Conservation (phyloP, 495 filamentous ascomycete genomes). For the Tuber brumale region DNA sequence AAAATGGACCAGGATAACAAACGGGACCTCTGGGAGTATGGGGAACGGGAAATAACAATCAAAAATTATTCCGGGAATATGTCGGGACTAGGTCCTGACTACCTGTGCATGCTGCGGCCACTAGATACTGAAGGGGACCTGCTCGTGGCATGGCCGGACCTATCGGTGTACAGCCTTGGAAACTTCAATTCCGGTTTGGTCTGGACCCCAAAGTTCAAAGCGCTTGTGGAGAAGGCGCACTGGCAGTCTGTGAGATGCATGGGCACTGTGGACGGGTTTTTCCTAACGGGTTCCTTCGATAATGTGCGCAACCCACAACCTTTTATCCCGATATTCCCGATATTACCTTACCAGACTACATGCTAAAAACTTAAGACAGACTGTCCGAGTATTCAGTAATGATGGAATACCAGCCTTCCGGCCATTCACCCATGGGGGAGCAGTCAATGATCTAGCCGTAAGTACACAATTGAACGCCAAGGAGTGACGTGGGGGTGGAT, state of each 20-base stretch:
- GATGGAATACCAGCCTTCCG: constrained; percentile 22
- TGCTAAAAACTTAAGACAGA: constrained; percentile 20
- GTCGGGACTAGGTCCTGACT: constrained; percentile 17
- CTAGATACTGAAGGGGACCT: constrained; percentile 27
- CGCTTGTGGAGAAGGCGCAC: constrained; percentile 26
- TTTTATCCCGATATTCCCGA: not conserved
- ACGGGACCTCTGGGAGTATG: constrained; percentile 35
- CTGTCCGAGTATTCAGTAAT: constrained; percentile 26
- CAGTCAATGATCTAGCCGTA: constrained; percentile 33
- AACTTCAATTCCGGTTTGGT: constrained; percentile 29
- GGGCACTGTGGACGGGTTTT: constrained; percentile 28
- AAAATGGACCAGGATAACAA: constrained; percentile 29
- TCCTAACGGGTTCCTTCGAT: constrained; percentile 33
- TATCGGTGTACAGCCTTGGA: constrained; percentile 32
- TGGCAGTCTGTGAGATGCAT: constrained; percentile 27
- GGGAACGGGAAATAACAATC: constrained; percentile 33
- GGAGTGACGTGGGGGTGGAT: not conserved
- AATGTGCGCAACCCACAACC: constrained; percentile 17
- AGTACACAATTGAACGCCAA: constrained; percentile 3
- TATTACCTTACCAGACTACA: not conserved
- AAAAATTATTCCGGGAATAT: constrained; percentile 22
- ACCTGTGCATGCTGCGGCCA: constrained; percentile 28
- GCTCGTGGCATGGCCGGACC: constrained; percentile 33
- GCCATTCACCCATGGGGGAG: constrained; percentile 24
- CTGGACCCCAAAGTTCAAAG: constrained; percentile 30